Evolutionary conservation across 1,284 basidiomycete genomes (phyloP).

Genomic region (Sanghuangporus sanghuang): DNA sequence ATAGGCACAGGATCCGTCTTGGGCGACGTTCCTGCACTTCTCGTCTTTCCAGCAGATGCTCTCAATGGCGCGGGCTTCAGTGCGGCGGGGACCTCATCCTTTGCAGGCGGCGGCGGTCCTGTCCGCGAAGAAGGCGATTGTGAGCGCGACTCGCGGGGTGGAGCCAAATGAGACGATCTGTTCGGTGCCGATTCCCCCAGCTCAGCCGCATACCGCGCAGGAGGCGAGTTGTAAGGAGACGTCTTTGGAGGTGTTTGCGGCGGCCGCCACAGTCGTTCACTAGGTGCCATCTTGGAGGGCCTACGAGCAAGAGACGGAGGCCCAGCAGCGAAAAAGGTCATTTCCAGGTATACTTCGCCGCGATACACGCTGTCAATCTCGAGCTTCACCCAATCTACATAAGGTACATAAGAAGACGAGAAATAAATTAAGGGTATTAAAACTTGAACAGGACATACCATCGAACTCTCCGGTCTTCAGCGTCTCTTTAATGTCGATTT

Average conservation of each 20-base stretch:
- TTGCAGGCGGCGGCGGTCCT: conserved; percentile 5
- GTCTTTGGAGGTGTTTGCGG: conserved; percentile 11
- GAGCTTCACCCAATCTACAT: conserved; percentile 63
- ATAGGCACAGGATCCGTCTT: neutral
- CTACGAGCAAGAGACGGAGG: conserved; percentile 45
- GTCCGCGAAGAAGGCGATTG: conserved; percentile 3
- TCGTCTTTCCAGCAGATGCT: neutral
- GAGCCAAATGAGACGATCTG: neutral
- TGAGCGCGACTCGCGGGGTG: neutral
- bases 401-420: neutral
- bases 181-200: neutral
- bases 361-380: conserved; percentile 44
- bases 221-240: neutral
- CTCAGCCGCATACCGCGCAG: neutral
- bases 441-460: conserved; percentile 37
- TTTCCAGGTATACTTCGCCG: conserved; percentile 73
- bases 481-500: conserved; percentile 60
- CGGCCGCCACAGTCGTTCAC: conserved; percentile 34
- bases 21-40: neutral
- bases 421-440: conserved; percentile 2
- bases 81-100: conserved; percentile 4
- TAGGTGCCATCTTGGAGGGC: conserved; percentile 39
- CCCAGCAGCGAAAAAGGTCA: conserved; percentile 67
- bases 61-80: neutral
- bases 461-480: conserved; percentile 72